phyloP scores from a whole-genome alignment of 2,329 filamentous ascomycete genomes.

The Aspergillus calidoustus region DNA sequence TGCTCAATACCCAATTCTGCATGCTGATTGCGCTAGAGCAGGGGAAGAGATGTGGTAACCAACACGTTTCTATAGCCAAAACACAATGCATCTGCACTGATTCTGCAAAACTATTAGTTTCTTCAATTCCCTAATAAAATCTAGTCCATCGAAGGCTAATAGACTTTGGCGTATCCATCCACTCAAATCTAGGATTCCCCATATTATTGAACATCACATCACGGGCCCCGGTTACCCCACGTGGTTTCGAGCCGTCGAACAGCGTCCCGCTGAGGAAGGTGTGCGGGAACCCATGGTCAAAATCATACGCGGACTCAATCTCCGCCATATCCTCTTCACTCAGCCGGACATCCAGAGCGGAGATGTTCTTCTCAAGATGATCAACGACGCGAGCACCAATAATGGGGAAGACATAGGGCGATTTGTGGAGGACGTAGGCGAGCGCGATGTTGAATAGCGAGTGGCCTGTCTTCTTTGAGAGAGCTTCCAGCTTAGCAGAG shows the following conservation, averaged over 20 bases:
- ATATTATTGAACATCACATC: no score
- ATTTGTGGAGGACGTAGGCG: neutral
- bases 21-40: no score
- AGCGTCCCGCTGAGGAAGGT: neutral
- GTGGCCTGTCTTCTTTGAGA: neutral
- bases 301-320: neutral
- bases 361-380: neutral
- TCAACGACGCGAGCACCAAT: neutral
- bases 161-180: no score
- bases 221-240: neutral
- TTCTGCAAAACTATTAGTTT: no score
- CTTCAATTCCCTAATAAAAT: no score
- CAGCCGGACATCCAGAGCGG: neutral
- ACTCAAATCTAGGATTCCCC: no score
- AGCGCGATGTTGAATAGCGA: neutral
- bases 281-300: neutral
- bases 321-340: neutral
- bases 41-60: no score
- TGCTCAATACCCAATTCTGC: no score
- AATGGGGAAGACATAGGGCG: neutral
- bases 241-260: neutral
- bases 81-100: no score
- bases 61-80: no score
- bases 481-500: constrained; percentile 16
- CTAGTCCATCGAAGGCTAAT: neutral